phyloP scores from a whole-genome alignment of 1,139 yeast genomes.

The Torulaspora globosa region DNA sequence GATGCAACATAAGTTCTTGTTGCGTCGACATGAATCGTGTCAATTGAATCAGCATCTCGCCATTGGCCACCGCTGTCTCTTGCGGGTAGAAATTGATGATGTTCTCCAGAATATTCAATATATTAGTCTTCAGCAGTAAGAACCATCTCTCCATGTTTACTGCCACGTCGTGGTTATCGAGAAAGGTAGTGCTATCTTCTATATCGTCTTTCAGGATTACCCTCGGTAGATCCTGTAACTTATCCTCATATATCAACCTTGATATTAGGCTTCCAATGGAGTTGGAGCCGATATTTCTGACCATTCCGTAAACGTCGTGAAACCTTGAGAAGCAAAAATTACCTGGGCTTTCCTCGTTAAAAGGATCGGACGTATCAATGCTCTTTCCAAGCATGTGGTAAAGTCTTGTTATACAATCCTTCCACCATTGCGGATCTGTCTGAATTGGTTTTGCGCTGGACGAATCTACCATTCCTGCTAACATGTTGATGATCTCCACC shows the following conservation, averaged over 20 bases:
- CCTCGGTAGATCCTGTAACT: constrained; percentile 27
- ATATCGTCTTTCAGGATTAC: constrained; percentile 31
- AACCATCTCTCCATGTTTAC: constrained; percentile 29
- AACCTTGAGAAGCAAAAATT: constrained; percentile 17
- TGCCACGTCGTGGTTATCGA: constrained; percentile 10
- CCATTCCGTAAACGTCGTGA: constrained; percentile 27
- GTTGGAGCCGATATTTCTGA: constrained; percentile 32
- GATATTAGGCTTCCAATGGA: constrained; percentile 23
- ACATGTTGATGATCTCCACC: constrained; percentile 26
- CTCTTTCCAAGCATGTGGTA: constrained; percentile 24
- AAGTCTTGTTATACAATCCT: constrained; percentile 23
- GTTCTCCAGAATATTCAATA: constrained; percentile 28
- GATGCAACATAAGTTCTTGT: constrained; percentile 28
- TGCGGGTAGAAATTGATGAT: constrained; percentile 22
- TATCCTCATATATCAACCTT: constrained; percentile 21
- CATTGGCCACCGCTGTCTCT: constrained; percentile 18
- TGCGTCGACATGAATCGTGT: constrained; percentile 27
- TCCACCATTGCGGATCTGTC: constrained; percentile 31
- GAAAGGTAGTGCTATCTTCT: constrained; percentile 5
- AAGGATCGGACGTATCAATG: constrained; percentile 17
- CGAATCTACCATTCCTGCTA: constrained; percentile 21
- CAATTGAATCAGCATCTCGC: constrained; percentile 26
- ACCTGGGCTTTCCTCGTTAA: constrained; percentile 14
- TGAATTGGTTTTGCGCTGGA: constrained; percentile 5
- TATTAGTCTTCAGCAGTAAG: constrained; percentile 25